Conservation (phyloP, 2,329 filamentous ascomycete species). For the Periconia sp. region DNA sequence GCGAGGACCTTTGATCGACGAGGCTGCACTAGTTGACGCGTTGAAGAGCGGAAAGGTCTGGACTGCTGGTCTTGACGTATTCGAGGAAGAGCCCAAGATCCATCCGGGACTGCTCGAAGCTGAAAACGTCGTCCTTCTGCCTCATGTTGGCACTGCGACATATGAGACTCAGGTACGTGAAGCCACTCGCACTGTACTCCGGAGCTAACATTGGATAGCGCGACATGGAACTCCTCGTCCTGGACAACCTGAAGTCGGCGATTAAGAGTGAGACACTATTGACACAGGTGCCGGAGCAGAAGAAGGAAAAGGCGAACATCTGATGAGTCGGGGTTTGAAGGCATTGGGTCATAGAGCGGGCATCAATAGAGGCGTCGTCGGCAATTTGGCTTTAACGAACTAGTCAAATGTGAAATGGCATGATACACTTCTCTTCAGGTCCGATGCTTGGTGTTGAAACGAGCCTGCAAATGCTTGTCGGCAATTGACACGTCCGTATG, state of each 20-base stretch:
- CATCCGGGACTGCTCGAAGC: conserved; percentile 58
- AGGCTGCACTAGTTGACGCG: conserved; percentile 60
- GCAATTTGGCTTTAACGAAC: too few relatives aligned
- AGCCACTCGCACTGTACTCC: background rate
- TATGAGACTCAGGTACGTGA: conserved; percentile 61
- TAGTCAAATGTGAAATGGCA: too few relatives aligned
- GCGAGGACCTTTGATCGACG: conserved; percentile 63
- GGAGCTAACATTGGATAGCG: conserved; percentile 35
- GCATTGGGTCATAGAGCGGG: background rate
- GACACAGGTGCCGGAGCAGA: conserved; percentile 68
- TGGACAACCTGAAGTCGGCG: conserved; percentile 63
- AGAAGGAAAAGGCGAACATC: conserved; percentile 42
- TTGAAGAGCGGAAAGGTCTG: conserved; percentile 61
- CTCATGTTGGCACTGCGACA: conserved; percentile 66
- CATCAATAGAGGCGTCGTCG: too few relatives aligned
- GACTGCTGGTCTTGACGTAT: conserved; percentile 63
- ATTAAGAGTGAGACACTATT: conserved; percentile 63
- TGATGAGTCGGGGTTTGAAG: conserved; percentile 13
- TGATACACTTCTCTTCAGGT: too few relatives aligned
- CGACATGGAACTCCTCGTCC: conserved; percentile 65
- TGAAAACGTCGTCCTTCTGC: conserved; percentile 61
- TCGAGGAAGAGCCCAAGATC: conserved; percentile 62
- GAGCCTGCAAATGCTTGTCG: background rate
- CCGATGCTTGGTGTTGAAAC: too few relatives aligned
- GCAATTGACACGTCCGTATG: background rate